Base-by-base conservation (phyloP, 1,284 basidiomycete genomes). In the Porodaedalea pini region DNA sequence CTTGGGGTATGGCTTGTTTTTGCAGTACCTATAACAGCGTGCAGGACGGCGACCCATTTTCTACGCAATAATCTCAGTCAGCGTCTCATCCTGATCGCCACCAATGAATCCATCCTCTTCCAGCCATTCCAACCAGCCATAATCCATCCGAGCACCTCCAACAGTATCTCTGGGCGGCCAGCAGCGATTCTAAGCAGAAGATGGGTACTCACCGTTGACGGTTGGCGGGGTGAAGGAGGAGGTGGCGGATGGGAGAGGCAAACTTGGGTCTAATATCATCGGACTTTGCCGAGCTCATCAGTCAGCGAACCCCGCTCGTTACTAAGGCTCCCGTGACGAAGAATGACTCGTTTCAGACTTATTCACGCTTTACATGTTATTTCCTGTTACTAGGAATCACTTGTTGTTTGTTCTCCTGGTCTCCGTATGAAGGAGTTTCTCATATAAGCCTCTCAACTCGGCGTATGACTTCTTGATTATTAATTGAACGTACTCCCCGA, bases 1-100 rank as follows among this genome's bases (percentile, higher is more conserved):
- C 78, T 96, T 96, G 62, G 89, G 88, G 77, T 89, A 91, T 44
- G 93, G 93, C 84, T 98, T 97, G 86, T 96, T 97, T 82, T 98
- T 97, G 84, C 93, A 96, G 82, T 97, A 96, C 65, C 92, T 87
- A 79, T 95, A 94, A 84, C 93, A 96, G 69, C 91, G 88, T 75
- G 93, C 92, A 67, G 93, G 93, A 82, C 92, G 91, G 73, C 93
- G 91, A 83, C 93, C 94, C 92, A 95, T 94, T 70, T 77, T 75
- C 40, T 25, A 31, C 13, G 5, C 27, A 13, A 23, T 21, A 27
- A 23, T n/a, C 15, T 40, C 19, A 52, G 21, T 53, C 48, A 56
- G 36, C 32, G 40, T 6, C 27, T 21, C 49, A 52, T 60, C 54
- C 45, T 29, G 13, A n/a, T 6, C 29, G 2, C 10, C 5, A 4